Conservation (phyloP, 2,329 filamentous ascomycete genomes). For the Nothophoma quercina region DNA sequence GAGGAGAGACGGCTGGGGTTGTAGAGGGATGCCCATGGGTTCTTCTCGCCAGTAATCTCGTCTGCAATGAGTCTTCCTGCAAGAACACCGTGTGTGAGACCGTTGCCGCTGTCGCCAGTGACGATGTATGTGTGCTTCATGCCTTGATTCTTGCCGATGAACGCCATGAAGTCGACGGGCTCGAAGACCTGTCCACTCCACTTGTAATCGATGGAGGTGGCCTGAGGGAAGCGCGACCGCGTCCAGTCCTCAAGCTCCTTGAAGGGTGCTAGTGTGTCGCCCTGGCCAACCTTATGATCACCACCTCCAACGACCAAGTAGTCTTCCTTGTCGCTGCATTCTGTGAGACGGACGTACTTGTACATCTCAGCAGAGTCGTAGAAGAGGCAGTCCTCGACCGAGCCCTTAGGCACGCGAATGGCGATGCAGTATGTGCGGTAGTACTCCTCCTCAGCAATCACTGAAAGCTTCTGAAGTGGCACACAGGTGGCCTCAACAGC, state of each 20-base stretch:
- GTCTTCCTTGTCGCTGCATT: conserved; percentile 61
- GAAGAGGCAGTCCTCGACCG: conserved; percentile 62
- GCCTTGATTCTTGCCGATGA: conserved; percentile 64
- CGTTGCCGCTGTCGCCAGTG: conserved; percentile 66
- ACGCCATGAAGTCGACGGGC: conserved; percentile 63
- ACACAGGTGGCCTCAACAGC: conserved; percentile 64
- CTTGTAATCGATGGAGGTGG: conserved; percentile 60
- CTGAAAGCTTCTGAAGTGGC: conserved; percentile 63
- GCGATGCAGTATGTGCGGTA: conserved; percentile 66
- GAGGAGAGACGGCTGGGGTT: conserved; percentile 57
- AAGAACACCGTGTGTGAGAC: conserved; percentile 64
- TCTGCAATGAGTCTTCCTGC: conserved; percentile 63
- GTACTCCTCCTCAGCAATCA: conserved; percentile 63
- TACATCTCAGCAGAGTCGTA: conserved; percentile 64
- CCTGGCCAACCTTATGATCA: conserved; percentile 67
- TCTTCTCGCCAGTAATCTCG: conserved; percentile 59
- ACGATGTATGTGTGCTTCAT: conserved; percentile 61
- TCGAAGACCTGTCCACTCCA: conserved; percentile 68
- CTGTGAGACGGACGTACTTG: conserved; percentile 63
- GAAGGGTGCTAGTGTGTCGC: conserved; percentile 56
- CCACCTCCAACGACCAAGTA: conserved; percentile 65
- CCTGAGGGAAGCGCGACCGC: conserved; percentile 61
- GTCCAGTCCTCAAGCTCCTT: conserved; percentile 62
- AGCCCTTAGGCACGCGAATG: conserved; percentile 60
- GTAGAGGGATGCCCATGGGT: conserved; percentile 61